Base-by-base conservation (phyloP, 108 stramenopile genomes). In the Cyclotella cryptica region DNA sequence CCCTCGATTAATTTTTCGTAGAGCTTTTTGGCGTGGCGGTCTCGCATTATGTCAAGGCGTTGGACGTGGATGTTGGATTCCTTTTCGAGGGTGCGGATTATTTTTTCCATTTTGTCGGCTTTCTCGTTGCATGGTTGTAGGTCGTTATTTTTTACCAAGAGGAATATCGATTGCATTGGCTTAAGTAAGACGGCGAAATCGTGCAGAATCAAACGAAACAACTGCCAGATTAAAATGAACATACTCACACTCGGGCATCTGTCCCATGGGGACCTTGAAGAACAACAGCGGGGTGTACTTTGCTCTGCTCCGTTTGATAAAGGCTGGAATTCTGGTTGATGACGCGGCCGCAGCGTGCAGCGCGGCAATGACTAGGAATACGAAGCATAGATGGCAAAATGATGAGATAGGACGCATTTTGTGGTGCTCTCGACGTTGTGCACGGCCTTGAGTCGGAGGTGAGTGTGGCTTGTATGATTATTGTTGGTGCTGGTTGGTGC, bases 261-360 rank as follows among this genome's bases (percentile, higher is more conserved):
- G 59, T 21, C 88, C 90, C 40, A 68, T 66, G 7, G 90, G 90
- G 18, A 91, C 83, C 61, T 81, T 90, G 80, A 94, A 92, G 78
- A 91, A 92, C 39, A 91, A 44, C 18, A 91, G 69, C 8, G 93
- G 93, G 10, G 88, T 94, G 78, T 92, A 92, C 45, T 76, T 45
- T 67, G 73, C 75, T 77, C 74, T 71, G 49, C 11, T 55, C 12
- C 76, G 63, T 59, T 74, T 71, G 24, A 85, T 43, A 66, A 90
- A 83, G n/a, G 87, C 84, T 22, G 84, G 55, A 28, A 74, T 72
- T 28, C 59, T 30, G 10, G 77, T 27, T 40, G 65, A 73, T 21
- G 35, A n/a, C 35, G 64, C 21, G 4, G 40, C 14, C 42, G 65
- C 1, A 43, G 22, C 17, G 13, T 42, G 55, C 21, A 40, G 12